Percentiles rank a stretch among this genome's conserved stretches.
Evolutionary conservation across 306 rosid species (phyloP).

Genomic region (Clitoria ternatea): DNA sequence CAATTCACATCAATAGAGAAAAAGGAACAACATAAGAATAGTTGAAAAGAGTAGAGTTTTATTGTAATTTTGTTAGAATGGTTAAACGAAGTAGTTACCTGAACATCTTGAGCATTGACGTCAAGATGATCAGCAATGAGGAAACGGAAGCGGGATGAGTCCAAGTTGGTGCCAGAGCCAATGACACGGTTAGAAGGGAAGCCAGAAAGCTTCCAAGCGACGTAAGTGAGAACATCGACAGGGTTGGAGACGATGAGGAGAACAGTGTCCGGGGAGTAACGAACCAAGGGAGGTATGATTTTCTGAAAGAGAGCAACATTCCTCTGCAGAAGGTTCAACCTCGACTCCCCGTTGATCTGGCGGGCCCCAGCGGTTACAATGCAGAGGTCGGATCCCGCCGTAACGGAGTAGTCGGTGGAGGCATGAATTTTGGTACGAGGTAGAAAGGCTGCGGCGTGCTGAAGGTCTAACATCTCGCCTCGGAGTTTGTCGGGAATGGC

Average conservation of each 20-base stretch:
- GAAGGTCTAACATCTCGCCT: constrained; percentile 93
- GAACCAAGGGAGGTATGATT: constrained; percentile 68
- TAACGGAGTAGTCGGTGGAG: constrained; percentile 66
- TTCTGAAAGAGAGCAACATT: constrained; percentile 61
- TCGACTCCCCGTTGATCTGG: constrained; percentile 66
- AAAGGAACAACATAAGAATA: background rate
- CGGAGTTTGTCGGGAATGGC: constrained; percentile 70
- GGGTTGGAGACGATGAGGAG: constrained; percentile 80
- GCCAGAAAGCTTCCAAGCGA: constrained; percentile 89
- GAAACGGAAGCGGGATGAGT: constrained; percentile 82
- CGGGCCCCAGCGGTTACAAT: constrained; percentile 90
- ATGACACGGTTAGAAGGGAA: constrained; percentile 82
- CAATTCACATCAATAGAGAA: background rate
- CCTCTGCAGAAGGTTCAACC: constrained; percentile 71
- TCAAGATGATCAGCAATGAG: constrained; percentile 94
- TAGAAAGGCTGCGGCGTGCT: constrained; percentile 91
- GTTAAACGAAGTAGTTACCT: too few species aligned
- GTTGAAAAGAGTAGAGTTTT: too few species aligned
- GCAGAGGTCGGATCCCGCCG: constrained; percentile 76
- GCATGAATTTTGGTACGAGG: constrained; percentile 83
- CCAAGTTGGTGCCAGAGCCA: constrained; percentile 95
- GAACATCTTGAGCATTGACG: constrained; percentile 91
- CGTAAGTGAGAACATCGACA: constrained; percentile 71
- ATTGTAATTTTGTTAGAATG: too few species aligned
- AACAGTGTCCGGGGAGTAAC: constrained; percentile 48